Evolutionary conservation across 2,329 filamentous ascomycete genomes (phyloP).

Genomic region (Nannizziopsis arthrosporioides): DNA sequence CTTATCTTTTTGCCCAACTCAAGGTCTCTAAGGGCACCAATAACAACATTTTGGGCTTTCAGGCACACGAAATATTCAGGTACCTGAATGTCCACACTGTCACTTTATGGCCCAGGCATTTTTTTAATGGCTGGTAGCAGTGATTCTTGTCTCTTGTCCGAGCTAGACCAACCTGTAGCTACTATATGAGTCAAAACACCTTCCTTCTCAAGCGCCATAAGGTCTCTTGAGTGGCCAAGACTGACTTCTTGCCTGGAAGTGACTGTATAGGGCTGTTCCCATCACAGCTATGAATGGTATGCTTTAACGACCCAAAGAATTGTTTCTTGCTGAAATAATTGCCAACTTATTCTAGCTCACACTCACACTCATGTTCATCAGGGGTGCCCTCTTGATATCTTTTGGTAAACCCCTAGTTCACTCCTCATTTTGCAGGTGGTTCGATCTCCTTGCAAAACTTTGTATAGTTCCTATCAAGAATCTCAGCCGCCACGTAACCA

Average conservation of each 20-base stretch:
- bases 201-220: conserved; percentile 17
- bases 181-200: conserved; percentile 16
- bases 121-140: conserved; percentile 15
- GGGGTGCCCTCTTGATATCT: conserved; percentile 22
- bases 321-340: conserved; percentile 11
- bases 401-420: conserved; percentile 17
- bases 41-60: too few relatives aligned
- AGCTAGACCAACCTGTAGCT: conserved; percentile 19
- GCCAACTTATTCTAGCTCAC: conserved; percentile 12
- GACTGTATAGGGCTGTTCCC: conserved; percentile 17
- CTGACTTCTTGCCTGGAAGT: conserved; percentile 16
- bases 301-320: conserved; percentile 13
- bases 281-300: conserved; percentile 24
- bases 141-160: conserved; percentile 20
- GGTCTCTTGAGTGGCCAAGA: conserved; percentile 20
- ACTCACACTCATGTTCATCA: conserved; percentile 19
- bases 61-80: conserved; percentile 10
- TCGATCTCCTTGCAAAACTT: conserved; percentile 22
- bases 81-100: conserved; percentile 22
- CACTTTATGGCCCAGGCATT: conserved; percentile 16
- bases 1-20: too few relatives aligned
- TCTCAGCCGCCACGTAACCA: conserved; percentile 2
- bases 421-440: conserved; percentile 11
- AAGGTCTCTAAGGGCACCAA: too few relatives aligned
- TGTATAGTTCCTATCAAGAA: conserved; percentile 20